Evolutionary conservation across 495 filamentous ascomycete genomes (phyloP).

Genomic region (Neurospora cerealis): DNA sequence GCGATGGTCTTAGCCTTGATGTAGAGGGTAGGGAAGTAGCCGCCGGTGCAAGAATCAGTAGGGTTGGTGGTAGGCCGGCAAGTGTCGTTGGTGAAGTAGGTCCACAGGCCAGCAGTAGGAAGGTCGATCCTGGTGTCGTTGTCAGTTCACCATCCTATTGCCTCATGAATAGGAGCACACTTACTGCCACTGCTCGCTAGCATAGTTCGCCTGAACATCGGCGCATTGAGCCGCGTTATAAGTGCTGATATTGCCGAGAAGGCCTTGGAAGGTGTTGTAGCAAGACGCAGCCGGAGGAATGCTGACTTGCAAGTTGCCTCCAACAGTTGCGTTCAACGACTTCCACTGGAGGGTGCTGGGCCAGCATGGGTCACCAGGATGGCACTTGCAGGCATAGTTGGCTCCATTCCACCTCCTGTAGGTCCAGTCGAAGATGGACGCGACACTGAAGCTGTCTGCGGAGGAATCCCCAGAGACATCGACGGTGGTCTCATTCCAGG

Average conservation of each 20-base stretch:
- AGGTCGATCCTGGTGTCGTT: conserved; percentile 20
- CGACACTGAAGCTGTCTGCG: background rate
- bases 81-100: conserved; percentile 38
- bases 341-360: conserved; percentile 24
- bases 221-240: conserved; percentile 30
- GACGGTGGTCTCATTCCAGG: background rate
- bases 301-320: conserved; percentile 27
- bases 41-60: conserved; percentile 42
- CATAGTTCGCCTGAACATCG: conserved; percentile 21
- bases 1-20: conserved; percentile 34
- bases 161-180: background rate
- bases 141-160: conserved; percentile 2
- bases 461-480: background rate
- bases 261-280: conserved; percentile 30
- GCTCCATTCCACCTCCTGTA: conserved; percentile 18
- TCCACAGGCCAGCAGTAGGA: conserved; percentile 33
- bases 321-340: conserved; percentile 27
- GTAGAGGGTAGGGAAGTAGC: conserved; percentile 47
- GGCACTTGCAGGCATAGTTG: conserved; percentile 36
- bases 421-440: conserved; percentile 11
- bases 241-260: conserved; percentile 26
- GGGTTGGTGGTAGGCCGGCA: conserved; percentile 34
- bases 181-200: conserved; percentile 29
- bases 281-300: conserved; percentile 31
- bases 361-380: conserved; percentile 33